Evolutionary conservation across 352 stramenopile species (phyloP).

Genomic region (Globisporangium takayamanum): DNA sequence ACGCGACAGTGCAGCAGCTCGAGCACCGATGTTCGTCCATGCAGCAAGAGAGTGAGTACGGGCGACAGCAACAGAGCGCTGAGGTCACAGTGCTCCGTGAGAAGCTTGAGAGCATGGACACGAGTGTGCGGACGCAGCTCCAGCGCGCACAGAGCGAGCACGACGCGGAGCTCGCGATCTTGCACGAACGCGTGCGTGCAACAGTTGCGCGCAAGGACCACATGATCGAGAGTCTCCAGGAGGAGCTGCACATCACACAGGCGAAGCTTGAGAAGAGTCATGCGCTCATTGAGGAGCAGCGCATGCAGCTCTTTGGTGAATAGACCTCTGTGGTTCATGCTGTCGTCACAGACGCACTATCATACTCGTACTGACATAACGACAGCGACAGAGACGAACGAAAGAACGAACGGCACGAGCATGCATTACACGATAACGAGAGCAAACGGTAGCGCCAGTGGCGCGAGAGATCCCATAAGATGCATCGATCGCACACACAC

Average conservation of each 20-base stretch:
- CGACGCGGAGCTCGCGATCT: conserved; percentile 43
- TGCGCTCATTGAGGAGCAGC: conserved; percentile 68
- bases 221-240: conserved; percentile 51
- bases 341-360: too few species aligned
- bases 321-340: conserved; percentile 5
- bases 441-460: too few species aligned
- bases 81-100: conserved; percentile 43
- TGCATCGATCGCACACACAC: background rate
- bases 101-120: conserved; percentile 32
- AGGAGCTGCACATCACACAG: conserved; percentile 64
- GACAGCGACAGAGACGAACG: background rate
- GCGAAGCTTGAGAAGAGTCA: conserved; percentile 72
- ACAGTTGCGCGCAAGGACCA: conserved; percentile 69
- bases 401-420: too few species aligned
- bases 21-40: conserved; percentile 37
- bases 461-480: too few species aligned
- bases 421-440: background rate
- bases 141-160: conserved; percentile 42
- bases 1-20: conserved; percentile 29
- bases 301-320: conserved; percentile 55
- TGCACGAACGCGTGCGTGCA: conserved; percentile 65
- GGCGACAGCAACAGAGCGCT: conserved; percentile 33
- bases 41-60: conserved; percentile 34
- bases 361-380: background rate
- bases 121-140: conserved; percentile 32